Evolutionary conservation across 805 yeast genomes (phyloP).

Genomic region (Maudiozyma barnettii): DNA sequence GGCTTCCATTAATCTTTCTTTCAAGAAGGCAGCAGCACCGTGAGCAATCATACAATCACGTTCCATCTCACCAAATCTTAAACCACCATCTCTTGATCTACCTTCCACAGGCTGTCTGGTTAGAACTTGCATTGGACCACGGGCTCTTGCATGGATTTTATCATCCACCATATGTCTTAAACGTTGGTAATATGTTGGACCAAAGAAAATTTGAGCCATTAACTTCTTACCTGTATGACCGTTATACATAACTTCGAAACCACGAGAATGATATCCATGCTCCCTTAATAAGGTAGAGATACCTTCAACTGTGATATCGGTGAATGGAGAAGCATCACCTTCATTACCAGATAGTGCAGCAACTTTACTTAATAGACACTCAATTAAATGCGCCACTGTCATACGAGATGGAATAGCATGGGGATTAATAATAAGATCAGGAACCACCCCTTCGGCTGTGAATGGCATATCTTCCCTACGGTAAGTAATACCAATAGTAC

Average conservation of each 20-base stretch:
- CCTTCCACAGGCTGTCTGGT: slow-evolving; percentile 99
- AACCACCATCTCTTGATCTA: slow-evolving; percentile 98
- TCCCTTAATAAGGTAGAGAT: slow-evolving; percentile 85
- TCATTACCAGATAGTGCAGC: slow-evolving; percentile 91
- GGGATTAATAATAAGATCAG: slow-evolving; percentile 95
- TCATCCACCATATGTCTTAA: slow-evolving; percentile 99
- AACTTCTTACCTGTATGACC: slow-evolving; percentile 98
- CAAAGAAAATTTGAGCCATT: slow-evolving; percentile 97
- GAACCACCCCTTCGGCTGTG: slow-evolving; percentile 89
- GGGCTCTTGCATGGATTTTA: slow-evolving; percentile 96
- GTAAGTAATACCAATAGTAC: slow-evolving; percentile 98
- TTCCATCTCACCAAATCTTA: slow-evolving; percentile 99
- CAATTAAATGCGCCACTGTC: slow-evolving; percentile 99
- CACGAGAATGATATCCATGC: slow-evolving; percentile 96
- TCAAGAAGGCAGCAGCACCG: slow-evolving; percentile 97
- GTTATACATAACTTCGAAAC: slow-evolving; percentile 96
- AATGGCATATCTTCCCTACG: slow-evolving; percentile 99
- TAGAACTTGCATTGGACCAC: slow-evolving; percentile 96
- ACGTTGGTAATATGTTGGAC: slow-evolving; percentile 99
- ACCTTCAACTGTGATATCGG: slow-evolving; percentile 97
- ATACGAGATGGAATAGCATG: slow-evolving; percentile 99
- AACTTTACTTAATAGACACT: slow-evolving; percentile 91
- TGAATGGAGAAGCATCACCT: slow-evolving; percentile 99
- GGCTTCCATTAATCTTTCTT: slow-evolving; percentile 97
- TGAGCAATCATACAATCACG: slow-evolving; percentile 99